Conservation (phyloP, 805 yeast genomes). For the Komagataella phaffii region DNA sequence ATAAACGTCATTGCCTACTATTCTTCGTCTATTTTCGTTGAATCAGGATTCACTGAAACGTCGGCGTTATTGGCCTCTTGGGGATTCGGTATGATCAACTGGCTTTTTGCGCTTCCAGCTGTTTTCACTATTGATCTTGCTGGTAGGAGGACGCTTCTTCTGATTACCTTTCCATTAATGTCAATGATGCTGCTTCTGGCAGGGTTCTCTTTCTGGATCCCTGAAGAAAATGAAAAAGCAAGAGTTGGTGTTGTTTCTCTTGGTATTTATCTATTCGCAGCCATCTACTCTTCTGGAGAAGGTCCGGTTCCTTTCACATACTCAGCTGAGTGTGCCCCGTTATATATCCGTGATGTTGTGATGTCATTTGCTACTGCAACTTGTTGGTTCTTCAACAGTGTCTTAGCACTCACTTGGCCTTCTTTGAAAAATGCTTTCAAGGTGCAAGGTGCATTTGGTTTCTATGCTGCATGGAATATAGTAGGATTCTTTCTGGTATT, state of each 20-base stretch:
- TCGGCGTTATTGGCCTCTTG: constrained; percentile 66
- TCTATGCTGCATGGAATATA: constrained; percentile 78
- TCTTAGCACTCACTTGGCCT: constrained; percentile 72
- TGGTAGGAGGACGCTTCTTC: constrained; percentile 54
- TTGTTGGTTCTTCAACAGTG: constrained; percentile 62
- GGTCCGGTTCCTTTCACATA: constrained; percentile 89
- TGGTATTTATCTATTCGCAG: constrained; percentile 63
- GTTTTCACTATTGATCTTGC: constrained; percentile 64
- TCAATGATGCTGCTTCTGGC: constrained; percentile 43
- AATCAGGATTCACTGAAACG: constrained; percentile 49
- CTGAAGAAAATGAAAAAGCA: constrained; percentile 26
- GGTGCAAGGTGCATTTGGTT: constrained; percentile 80
- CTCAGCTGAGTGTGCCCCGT: constrained; percentile 74
- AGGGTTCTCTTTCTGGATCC: constrained; percentile 64
- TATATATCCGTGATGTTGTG: constrained; percentile 68
- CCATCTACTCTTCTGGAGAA: constrained; percentile 71
- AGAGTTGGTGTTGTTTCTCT: constrained; percentile 55
- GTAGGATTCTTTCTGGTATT: constrained; percentile 58
- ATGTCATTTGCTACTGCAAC: constrained; percentile 71
- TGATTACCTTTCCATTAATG: constrained; percentile 53
- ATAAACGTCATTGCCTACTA: constrained; percentile 81
- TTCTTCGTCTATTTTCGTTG: constrained; percentile 61
- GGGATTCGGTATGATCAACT: constrained; percentile 79
- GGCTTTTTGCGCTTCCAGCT: constrained; percentile 74
- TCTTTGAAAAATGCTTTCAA: constrained; percentile 49